These are phyloP conservation scores for Phytopythium ostracodes DNA, from an alignment of 352 stramenopile species.

Conservation along the genomic window DNA sequence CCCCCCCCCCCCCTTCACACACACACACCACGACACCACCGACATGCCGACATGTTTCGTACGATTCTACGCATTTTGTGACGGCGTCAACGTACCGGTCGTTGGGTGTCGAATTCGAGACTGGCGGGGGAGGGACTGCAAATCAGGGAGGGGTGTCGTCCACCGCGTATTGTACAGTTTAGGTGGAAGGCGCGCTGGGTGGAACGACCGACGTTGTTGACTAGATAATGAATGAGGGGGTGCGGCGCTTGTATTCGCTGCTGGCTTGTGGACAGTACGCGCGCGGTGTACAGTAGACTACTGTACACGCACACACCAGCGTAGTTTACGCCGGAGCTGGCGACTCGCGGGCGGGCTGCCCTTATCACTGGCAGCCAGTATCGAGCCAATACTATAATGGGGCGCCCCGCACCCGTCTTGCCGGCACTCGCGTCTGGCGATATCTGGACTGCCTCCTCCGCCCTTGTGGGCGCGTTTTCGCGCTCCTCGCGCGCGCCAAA, in stretches of 20 bases:
- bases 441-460: background rate
- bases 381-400: background rate
- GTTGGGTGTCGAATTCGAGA: background rate
- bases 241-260: background rate
- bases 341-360: background rate
- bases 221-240: background rate
- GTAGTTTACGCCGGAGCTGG: background rate
- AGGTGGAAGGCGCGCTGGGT: background rate
- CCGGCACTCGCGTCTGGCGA: background rate
- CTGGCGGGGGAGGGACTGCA: background rate
- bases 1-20: no score
- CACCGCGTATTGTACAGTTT: background rate
- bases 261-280: background rate
- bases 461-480: background rate
- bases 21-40: background rate
- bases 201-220: background rate
- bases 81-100: background rate
- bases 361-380: background rate
- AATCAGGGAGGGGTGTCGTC: background rate
- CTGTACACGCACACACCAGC: background rate
- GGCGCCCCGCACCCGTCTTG: background rate
- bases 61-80: background rate
- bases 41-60: background rate
- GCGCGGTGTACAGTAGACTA: no score
- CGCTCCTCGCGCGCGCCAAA: background rate